Conservation (phyloP, 2,329 filamentous ascomycete species). For the Fusarium guadeloupense region DNA sequence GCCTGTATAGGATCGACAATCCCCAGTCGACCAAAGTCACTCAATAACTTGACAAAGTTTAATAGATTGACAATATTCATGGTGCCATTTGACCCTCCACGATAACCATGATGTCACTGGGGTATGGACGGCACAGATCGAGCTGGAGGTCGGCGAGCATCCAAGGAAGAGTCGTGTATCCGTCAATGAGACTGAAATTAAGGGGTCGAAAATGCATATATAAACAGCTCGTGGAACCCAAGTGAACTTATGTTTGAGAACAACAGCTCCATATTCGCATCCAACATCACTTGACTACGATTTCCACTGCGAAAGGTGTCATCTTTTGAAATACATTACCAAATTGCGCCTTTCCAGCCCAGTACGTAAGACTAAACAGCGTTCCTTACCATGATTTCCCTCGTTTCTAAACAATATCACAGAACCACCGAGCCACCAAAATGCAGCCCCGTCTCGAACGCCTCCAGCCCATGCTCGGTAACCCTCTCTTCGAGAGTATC, state of each 20-base stretch:
- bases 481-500: constrained; percentile 6
- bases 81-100: no score
- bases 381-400: background rate
- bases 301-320: background rate
- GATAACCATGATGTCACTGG: no score
- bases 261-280: background rate
- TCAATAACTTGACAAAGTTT: background rate
- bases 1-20: background rate
- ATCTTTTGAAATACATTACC: background rate
- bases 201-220: background rate
- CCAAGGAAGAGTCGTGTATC: background rate
- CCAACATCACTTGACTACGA: background rate
- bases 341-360: background rate
- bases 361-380: background rate
- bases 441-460: constrained; percentile 7
- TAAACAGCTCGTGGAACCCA: background rate
- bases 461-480: constrained; percentile 3
- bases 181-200: background rate
- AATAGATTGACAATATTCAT: background rate
- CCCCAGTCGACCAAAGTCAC: background rate
- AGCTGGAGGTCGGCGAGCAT: background rate
- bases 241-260: background rate
- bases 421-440: background rate
- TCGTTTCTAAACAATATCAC: background rate
- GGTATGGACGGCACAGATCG: background rate